Percentiles rank a stretch among this genome's conserved stretches.
Evolutionary conservation across 768 basidiomycete species (phyloP).

Genomic region (Naganishia friedmannii): DNA sequence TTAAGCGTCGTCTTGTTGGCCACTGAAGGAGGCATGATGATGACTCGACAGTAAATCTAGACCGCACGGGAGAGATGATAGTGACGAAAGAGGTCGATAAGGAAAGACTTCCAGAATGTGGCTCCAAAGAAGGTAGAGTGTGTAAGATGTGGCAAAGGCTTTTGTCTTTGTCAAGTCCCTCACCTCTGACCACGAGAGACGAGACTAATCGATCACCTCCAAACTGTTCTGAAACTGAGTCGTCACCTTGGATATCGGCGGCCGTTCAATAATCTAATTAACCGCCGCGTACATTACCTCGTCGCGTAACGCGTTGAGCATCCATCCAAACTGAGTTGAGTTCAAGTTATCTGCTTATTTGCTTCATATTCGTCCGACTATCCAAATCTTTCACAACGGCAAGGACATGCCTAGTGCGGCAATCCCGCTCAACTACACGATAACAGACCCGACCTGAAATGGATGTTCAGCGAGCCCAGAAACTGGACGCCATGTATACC

Average conservation of each 20-base stretch:
- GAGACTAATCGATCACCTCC: background rate
- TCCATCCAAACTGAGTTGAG: no score
- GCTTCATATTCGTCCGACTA: background rate
- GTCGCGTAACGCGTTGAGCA: background rate
- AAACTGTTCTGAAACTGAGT: background rate
- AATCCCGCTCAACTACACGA: background rate
- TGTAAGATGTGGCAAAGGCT: background rate
- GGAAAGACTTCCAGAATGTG: background rate
- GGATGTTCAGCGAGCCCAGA: conserved; percentile 8
- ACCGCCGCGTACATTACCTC: background rate
- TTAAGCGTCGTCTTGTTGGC: conserved; percentile 42
- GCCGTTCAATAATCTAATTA: no score
- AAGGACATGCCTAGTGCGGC: background rate
- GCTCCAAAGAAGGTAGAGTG: background rate
- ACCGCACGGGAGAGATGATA: background rate
- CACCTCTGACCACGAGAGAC: background rate
- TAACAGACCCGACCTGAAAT: background rate
- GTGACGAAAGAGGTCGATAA: background rate
- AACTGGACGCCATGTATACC: conserved; percentile 21
- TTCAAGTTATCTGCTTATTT: no score
- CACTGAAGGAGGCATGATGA: conserved; percentile 12
- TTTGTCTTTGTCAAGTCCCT: no score
- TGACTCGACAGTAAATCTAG: background rate
- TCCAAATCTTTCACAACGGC: no score
- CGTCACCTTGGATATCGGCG: no score